These are phyloP conservation scores for Metschnikowia shivogae DNA, from an alignment of 805 yeast species.

Conservation along the genomic window DNA sequence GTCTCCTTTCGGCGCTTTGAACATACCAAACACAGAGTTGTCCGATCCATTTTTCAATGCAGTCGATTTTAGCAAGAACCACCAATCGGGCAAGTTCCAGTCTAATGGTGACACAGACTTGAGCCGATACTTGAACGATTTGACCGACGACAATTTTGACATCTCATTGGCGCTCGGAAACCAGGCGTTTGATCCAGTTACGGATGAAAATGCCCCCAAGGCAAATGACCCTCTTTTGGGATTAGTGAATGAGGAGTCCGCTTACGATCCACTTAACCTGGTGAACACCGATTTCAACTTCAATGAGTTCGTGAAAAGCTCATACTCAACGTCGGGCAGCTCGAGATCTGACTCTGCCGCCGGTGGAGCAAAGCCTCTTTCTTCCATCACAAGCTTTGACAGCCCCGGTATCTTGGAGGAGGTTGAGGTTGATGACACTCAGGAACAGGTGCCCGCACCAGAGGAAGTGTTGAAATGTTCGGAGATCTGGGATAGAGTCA, in stretches of 20 bases:
- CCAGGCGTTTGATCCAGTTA: conserved; percentile 13
- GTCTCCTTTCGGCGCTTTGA: conserved; percentile 1
- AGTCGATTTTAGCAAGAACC: not conserved
- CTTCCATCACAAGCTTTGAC: conserved; percentile 18
- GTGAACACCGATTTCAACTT: conserved; percentile 33
- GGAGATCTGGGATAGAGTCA: conserved; percentile 94
- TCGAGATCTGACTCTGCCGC: conserved; percentile 12
- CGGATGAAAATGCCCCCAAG: conserved; percentile 11
- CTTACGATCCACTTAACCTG: conserved; percentile 47
- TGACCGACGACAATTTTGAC: conserved; percentile 50
- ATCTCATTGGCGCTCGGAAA: conserved; percentile 48
- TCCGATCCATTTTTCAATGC: conserved; percentile 2
- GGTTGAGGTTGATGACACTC: conserved; percentile 20
- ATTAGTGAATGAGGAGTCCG: conserved; percentile 53
- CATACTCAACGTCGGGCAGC: conserved; percentile 25
- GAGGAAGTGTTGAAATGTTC: conserved; percentile 67
- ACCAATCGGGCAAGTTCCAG: not conserved
- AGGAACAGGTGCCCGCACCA: conserved; percentile 62
- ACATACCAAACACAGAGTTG: conserved; percentile 1
- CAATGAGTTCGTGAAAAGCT: conserved; percentile 34
- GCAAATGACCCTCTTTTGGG: conserved; percentile 36
- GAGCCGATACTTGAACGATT: conserved; percentile 8
- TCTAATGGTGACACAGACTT: not conserved
- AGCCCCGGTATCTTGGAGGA: conserved; percentile 18
- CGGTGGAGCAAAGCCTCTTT: conserved; percentile 12